These are phyloP conservation scores for Ceratocystis variospora DNA, from an alignment of 2,329 filamentous ascomycete genomes.

Conservation along the genomic window DNA sequence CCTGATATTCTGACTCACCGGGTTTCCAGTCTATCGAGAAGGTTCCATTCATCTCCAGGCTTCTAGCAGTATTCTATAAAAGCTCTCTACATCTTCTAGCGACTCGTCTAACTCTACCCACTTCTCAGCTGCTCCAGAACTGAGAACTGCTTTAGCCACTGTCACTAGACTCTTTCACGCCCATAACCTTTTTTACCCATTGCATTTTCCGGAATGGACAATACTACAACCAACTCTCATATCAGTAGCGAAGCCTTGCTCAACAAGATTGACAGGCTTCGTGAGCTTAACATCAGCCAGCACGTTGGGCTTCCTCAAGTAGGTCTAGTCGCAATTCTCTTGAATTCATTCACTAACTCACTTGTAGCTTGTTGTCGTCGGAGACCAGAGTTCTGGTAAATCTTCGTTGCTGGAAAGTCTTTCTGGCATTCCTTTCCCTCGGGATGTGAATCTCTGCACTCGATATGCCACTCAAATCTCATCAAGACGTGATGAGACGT, in stretches of 20 bases:
- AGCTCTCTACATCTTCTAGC: too few species aligned
- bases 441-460: conserved; percentile 21
- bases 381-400: conserved; percentile 23
- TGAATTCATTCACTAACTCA: background rate
- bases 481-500: conserved; percentile 19
- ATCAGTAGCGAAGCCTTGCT: conserved; percentile 7
- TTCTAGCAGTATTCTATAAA: too few species aligned
- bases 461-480: conserved; percentile 23
- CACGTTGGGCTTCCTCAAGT: conserved; percentile 41
- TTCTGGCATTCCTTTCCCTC: conserved; percentile 22
- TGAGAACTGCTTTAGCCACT: too few species aligned
- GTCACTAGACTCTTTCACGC: too few species aligned
- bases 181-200: background rate
- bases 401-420: conserved; percentile 22
- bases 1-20: too few species aligned
- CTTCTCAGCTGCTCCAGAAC: too few species aligned
- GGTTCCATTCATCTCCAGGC: too few species aligned
- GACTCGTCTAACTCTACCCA: too few species aligned
- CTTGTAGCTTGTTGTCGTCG: conserved; percentile 22
- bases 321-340: background rate
- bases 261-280: conserved; percentile 30
- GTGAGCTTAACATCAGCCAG: conserved; percentile 29
- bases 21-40: too few species aligned
- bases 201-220: background rate
- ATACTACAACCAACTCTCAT: background rate